Evolutionary conservation across 352 stramenopile species (phyloP).

Genomic region (Phytophthora citrophthora): DNA sequence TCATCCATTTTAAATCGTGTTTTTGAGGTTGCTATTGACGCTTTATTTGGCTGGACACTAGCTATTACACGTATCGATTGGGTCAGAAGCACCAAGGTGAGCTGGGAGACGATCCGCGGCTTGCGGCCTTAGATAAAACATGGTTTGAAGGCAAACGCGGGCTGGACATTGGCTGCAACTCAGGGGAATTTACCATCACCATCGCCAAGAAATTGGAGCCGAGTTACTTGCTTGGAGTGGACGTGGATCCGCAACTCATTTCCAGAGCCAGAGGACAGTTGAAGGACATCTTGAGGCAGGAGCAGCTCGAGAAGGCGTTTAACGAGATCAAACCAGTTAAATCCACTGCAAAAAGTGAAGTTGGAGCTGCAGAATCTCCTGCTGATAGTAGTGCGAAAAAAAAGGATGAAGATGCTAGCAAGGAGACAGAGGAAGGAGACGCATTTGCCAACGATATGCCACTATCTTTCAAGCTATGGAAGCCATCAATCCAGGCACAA

Average conservation of each 20-base stretch:
- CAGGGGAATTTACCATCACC: constrained; percentile 76
- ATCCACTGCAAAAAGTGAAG: constrained; percentile 4
- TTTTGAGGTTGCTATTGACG: constrained; percentile 1
- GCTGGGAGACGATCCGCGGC: constrained; percentile 64
- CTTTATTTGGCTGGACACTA: constrained; percentile 17
- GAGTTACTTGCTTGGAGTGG: constrained; percentile 69
- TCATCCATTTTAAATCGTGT: neutral
- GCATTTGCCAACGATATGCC: constrained; percentile 57
- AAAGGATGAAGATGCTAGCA: neutral
- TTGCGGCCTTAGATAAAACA: constrained; percentile 57
- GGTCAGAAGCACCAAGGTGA: constrained; percentile 57
- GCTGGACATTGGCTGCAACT: constrained; percentile 86
- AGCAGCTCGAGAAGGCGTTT: constrained; percentile 64
- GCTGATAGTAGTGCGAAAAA: constrained; percentile 8
- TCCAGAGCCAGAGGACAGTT: constrained; percentile 61
- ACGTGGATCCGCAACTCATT: constrained; percentile 76
- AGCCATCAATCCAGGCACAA: constrained; percentile 46
- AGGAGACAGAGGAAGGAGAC: constrained; percentile 19
- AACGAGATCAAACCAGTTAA: constrained; percentile 41
- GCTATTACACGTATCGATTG: constrained; percentile 82
- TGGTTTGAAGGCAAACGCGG: constrained; percentile 76
- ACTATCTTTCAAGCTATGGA: constrained; percentile 76
- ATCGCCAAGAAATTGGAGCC: constrained; percentile 65
- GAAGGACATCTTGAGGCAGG: constrained; percentile 67
- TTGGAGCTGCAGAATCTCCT: neutral